phyloP scores from a whole-genome alignment of 1,284 basidiomycete species.

The Naganishia liquefaciens region DNA sequence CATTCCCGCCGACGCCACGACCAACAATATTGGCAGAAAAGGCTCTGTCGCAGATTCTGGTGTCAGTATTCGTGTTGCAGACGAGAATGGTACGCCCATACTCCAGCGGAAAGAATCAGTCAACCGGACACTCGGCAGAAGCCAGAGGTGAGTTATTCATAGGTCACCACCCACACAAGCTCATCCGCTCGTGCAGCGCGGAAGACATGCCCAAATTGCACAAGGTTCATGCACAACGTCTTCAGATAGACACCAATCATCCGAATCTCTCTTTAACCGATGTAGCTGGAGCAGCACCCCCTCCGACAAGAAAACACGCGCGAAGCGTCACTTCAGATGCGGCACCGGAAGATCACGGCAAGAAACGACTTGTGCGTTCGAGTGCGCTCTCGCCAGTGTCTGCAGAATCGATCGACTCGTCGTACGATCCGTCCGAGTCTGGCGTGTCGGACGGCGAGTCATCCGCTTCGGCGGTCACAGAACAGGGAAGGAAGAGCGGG shows the following conservation, averaged over 20 bases:
- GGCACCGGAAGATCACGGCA: slow-evolving; percentile 5
- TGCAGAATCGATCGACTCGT: not conserved
- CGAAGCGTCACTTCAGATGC: slow-evolving; percentile 20
- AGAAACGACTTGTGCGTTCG: slow-evolving; percentile 8
- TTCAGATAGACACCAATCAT: slow-evolving; percentile 31
- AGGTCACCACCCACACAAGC: not conserved
- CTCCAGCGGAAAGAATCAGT: not conserved
- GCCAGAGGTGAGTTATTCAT: slow-evolving; percentile 40
- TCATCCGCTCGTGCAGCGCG: slow-evolving; percentile 35
- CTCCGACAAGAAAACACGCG: slow-evolving; percentile 14
- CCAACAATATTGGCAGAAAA: not conserved
- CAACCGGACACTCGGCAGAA: slow-evolving; percentile 38
- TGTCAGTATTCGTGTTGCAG: slow-evolving; percentile 13
- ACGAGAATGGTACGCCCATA: slow-evolving; percentile 10
- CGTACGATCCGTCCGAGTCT: slow-evolving; percentile 26
- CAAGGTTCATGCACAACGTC: slow-evolving; percentile 33
- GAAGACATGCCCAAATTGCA: slow-evolving; percentile 40
- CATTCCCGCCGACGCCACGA: slow-evolving; percentile 29
- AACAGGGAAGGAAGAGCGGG: too few relatives aligned
- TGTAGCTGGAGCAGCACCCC: slow-evolving; percentile 43
- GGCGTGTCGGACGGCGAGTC: slow-evolving; percentile 21
- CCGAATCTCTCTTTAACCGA: slow-evolving; percentile 44
- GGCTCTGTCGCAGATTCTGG: not conserved
- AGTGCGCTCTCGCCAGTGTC: not conserved
- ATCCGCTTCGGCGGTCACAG: too few relatives aligned